Evolutionary conservation across 2,329 filamentous ascomycete species (phyloP).

Genomic region (Bipolaris bicolor): DNA sequence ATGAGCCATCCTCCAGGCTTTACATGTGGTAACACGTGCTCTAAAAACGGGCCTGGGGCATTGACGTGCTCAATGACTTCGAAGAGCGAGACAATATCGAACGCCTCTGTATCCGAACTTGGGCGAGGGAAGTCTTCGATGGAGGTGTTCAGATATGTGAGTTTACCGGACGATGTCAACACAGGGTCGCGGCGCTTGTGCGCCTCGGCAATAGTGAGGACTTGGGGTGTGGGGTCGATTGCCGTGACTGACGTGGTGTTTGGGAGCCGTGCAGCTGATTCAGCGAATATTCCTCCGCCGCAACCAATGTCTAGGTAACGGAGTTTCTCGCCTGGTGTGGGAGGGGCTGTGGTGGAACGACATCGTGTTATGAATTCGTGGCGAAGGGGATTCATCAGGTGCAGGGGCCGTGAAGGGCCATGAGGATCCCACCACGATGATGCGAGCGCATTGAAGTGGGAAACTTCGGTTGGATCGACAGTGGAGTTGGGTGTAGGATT

Average conservation of each 20-base stretch:
- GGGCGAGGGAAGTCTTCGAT: constrained; percentile 70
- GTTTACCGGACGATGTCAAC: constrained; percentile 60
- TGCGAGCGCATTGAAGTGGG: constrained; percentile 92
- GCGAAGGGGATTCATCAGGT: constrained; percentile 97
- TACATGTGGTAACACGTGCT: constrained; percentile 74
- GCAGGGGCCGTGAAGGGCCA: constrained; percentile 87
- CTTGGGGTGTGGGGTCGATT: constrained; percentile 77
- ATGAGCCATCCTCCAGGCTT: constrained; percentile 92
- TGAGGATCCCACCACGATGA: constrained; percentile 97
- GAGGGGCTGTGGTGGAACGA: constrained; percentile 52
- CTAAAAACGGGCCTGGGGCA: constrained; percentile 74
- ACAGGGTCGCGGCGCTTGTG: constrained; percentile 78
- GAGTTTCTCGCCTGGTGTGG: constrained; percentile 53
- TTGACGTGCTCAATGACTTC: constrained; percentile 95
- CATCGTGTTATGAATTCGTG: constrained; percentile 88
- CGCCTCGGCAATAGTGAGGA: constrained; percentile 74
- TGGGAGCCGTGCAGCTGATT: constrained; percentile 75
- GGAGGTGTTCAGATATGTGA: constrained; percentile 76
- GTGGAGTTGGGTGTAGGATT: constrained; percentile 33
- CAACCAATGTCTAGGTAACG: constrained; percentile 91
- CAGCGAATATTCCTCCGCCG: constrained; percentile 95
- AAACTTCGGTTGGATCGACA: constrained; percentile 84
- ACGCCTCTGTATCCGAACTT: constrained; percentile 53
- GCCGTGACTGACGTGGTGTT: constrained; percentile 70
- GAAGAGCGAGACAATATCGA: constrained; percentile 85